phyloP scores from a whole-genome alignment of 768 basidiomycete genomes.

The Lentinula guzmanii region DNA sequence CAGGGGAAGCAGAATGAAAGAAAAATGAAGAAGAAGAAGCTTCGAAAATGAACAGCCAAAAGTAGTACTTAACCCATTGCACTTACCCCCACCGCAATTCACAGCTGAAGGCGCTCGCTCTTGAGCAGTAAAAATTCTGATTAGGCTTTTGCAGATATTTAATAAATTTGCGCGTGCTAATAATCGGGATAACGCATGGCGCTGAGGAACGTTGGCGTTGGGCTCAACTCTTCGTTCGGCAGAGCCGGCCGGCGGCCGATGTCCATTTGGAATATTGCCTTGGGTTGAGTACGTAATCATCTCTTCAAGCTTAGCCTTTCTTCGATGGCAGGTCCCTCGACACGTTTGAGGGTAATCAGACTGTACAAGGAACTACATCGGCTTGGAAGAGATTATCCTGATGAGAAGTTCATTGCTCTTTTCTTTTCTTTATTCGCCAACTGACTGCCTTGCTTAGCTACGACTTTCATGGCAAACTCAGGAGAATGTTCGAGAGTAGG shows the following conservation, averaged over 20 bases:
- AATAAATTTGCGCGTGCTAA: too few relatives aligned
- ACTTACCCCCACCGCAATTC: not conserved
- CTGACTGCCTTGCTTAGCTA: constrained; percentile 41
- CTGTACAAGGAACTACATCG: constrained; percentile 81
- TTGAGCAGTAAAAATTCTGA: too few relatives aligned
- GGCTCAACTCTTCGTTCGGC: too few relatives aligned
- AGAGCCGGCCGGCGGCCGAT: too few relatives aligned
- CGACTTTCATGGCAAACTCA: constrained; percentile 68
- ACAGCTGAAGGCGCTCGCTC: not conserved
- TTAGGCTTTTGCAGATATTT: too few relatives aligned
- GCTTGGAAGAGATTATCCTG: constrained; percentile 77
- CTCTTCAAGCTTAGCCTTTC: not conserved
- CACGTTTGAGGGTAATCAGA: constrained; percentile 59
- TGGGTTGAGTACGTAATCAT: not conserved
- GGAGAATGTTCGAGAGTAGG: constrained; percentile 63
- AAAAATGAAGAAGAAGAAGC: not conserved
- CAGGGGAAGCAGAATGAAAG: not conserved
- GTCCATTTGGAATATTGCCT: too few relatives aligned
- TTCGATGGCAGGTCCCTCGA: constrained; percentile 42
- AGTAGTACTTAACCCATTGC: not conserved
- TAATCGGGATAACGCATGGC: too few relatives aligned
- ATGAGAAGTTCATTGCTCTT: constrained; percentile 56
- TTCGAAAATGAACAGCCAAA: not conserved
- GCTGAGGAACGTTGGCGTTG: too few relatives aligned
- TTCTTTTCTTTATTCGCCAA: constrained; percentile 9